phyloP scores from a whole-genome alignment of 345 rosid genomes.

The Euclidium syriacum region DNA sequence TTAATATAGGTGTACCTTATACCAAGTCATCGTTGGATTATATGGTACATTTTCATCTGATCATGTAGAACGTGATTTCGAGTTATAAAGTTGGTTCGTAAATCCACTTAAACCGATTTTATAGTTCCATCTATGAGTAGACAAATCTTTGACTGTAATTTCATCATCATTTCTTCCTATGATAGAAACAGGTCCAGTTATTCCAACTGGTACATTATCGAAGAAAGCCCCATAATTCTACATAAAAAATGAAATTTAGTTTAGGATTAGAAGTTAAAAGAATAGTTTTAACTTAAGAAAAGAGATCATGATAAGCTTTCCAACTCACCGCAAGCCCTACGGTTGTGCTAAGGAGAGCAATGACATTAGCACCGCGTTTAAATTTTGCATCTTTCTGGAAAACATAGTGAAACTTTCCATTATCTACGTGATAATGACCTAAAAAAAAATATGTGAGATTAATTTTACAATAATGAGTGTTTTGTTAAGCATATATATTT shows the following conservation, averaged over 20 bases:
- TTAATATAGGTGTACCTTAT: conserved; percentile 34
- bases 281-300: not conserved
- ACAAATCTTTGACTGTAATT: conserved; percentile 37
- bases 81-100: conserved; percentile 10
- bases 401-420: conserved; percentile 32
- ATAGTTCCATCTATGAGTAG: conserved; percentile 48
- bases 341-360: conserved; percentile 52
- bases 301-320: no score
- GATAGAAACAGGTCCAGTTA: conserved; percentile 41
- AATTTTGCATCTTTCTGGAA: conserved; percentile 37
- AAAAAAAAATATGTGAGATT: not conserved
- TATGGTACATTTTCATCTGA: conserved; percentile 25
- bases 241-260: not conserved
- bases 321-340: conserved; percentile 52
- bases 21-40: conserved; percentile 51
- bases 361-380: conserved; percentile 37
- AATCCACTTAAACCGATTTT: conserved; percentile 47
- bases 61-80: conserved; percentile 23
- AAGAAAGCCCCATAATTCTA: conserved; percentile 48
- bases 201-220: conserved; percentile 30
- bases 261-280: not conserved
- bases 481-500: not conserved
- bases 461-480: no score
- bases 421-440: conserved; percentile 40
- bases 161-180: conserved; percentile 35